Base-by-base conservation (phyloP, 2,329 filamentous ascomycete genomes). In the Calonectria montana region DNA sequence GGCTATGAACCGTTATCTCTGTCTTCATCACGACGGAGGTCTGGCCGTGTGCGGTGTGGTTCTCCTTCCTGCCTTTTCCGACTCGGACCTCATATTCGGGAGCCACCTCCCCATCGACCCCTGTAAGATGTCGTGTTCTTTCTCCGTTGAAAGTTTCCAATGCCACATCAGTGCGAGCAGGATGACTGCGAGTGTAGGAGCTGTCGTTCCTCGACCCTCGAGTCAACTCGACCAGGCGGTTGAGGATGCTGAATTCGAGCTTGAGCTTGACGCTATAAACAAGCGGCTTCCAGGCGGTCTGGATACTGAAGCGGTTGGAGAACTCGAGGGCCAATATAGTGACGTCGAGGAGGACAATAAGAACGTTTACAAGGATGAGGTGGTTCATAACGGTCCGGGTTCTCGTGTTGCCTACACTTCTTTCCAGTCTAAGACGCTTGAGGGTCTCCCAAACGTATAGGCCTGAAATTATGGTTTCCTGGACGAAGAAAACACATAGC, bases 401-500 rank as follows among this genome's bases (percentile, higher is more conserved):
- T 15, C 67, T 73, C 1, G 50, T 65, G 25, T 72, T 76, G 21
- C 73, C 73, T 2, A 80, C 50, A 4, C 73, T 74, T 8, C 84
- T 83, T 64, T 88, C 84, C 7, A 86, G 74, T 13, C 83, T 83
- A 16, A 90, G 80, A 55, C 89, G 84, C 23, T 84, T 85, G 50
- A 85, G 80, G 0, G 88, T 88, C 64, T 90, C 87, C 78, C 82
- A 83, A 55, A 91, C 88, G 74, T 89, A 90, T 2, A 90, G 76
- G 0, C 84, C 84, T 0, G 88, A 89, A 41, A 91, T 85, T 59
- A 89, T 83, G 53, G 88, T 82, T 71, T 91, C 89, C 77, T 91
- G 89, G 1, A 90, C 67, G 70, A 86, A 89, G 77, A 91, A 91
- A 1, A 88, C 82, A 3, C 85, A 87, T 74, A 90, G 85, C 74